Evolutionary conservation across 2,329 filamentous ascomycete species (phyloP), one percentile per base, ranked within the genome.

Genomic region (Pseudogymnoascus sp.): DNA sequence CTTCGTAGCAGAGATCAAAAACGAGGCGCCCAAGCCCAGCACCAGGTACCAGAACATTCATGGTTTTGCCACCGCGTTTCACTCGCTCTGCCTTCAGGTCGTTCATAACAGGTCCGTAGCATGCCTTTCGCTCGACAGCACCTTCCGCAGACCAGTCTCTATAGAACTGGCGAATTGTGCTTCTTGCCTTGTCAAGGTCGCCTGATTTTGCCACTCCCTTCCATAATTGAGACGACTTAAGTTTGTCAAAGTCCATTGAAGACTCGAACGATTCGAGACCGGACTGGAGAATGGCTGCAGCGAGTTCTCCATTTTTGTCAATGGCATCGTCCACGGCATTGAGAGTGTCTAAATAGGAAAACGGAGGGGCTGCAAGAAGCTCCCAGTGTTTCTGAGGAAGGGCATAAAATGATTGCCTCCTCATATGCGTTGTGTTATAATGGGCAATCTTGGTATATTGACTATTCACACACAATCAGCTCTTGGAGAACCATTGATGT

Each of bases 141-240:
- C 93, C 95, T 71, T 90, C 92, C 1, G 80, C 83, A 23, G 90
- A 92, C 95, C 96, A 99, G 75, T 99, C 95, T 14, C 95, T 87
- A 76, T 93, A 98, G 74, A 98, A 90, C 73, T 99, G 95, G 10
- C 93, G 87, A 62, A 99, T 82, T 1, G 93, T 98, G 71, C 92
- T 96, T 67, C 92, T 85, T 1, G 93, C 93, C 77, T 98, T 99
- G 73, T 96, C 92, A 62, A 96, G 80, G 72, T 98, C 93, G 21
- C 80, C 80, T 25, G 85, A 77, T 48, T 87, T 93, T 13, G 92
- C 89, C 34, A 85, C 80, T 4, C 85, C 87, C 19, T 85, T 81
- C 88, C 92, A 93, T 51, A 87, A 81, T 11, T 81, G 74, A 74
- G 43, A 73, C 63, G 31, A 68, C 28, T 57, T 57, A 19, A 57